Evolutionary conservation across 2,329 filamentous ascomycete species (phyloP).

Genomic region (Parastagonospora avenae): DNA sequence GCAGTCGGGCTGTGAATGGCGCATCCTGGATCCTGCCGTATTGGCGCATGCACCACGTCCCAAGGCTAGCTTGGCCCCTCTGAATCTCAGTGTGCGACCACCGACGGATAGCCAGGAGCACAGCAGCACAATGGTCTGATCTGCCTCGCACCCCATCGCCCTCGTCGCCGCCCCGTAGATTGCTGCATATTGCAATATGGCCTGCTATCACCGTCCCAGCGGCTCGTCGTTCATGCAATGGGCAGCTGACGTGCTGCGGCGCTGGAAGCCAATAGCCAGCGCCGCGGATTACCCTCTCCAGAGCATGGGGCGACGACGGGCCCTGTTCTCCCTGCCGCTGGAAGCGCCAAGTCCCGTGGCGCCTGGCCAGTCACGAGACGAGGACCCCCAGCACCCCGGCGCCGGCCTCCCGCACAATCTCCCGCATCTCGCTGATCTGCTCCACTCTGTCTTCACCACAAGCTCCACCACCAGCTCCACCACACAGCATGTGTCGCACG

Average conservation of each 20-base stretch:
- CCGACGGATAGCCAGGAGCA: slow-evolving; percentile 13
- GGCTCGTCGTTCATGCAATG: slow-evolving; percentile 3
- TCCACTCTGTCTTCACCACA: slow-evolving; percentile 6
- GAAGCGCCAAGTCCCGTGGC: slow-evolving; percentile 15
- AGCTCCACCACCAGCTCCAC: background rate
- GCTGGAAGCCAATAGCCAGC: slow-evolving; percentile 27
- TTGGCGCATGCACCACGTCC: background rate
- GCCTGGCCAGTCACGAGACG: slow-evolving; percentile 9
- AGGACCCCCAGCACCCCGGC: slow-evolving; percentile 4
- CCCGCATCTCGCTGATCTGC: slow-evolving; percentile 13
- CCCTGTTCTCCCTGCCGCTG: slow-evolving; percentile 8
- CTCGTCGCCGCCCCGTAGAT: slow-evolving; percentile 1
- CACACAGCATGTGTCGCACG: background rate
- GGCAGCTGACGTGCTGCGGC: slow-evolving; percentile 13
- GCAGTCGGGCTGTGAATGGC: too few species aligned
- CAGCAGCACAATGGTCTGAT: slow-evolving; percentile 26
- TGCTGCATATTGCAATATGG: slow-evolving; percentile 10
- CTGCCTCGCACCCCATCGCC: slow-evolving; percentile 4
- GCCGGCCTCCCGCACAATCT: slow-evolving; percentile 14
- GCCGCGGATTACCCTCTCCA: slow-evolving; percentile 13
- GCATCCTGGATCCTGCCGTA: too few species aligned
- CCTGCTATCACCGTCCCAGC: slow-evolving; percentile 6
- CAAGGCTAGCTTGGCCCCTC: slow-evolving; percentile 1
- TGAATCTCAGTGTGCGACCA: slow-evolving; percentile 17
- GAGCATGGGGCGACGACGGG: slow-evolving; percentile 1